phyloP scores from a whole-genome alignment of 257 asterid species.

The Knoxia roxburghii region DNA sequence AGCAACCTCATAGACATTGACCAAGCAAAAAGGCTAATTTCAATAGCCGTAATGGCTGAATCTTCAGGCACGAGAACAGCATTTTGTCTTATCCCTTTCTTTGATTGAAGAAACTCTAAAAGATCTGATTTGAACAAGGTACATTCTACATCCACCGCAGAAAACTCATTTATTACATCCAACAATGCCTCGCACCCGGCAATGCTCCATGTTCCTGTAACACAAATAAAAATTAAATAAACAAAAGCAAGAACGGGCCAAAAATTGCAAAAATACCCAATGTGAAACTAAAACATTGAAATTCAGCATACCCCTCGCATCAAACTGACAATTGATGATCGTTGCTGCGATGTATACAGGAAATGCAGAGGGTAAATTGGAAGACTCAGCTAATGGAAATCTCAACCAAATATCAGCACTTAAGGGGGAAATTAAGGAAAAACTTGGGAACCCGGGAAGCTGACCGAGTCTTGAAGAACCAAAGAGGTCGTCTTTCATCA shows the following conservation, averaged over 20 bases:
- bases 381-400: constrained; percentile 46
- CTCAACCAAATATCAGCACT: constrained; percentile 84
- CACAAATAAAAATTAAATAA: background rate
- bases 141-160: constrained; percentile 49
- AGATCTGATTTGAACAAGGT: constrained; percentile 45
- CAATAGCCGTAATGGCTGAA: constrained; percentile 33
- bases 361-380: constrained; percentile 28
- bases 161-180: constrained; percentile 59
- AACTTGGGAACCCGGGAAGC: constrained; percentile 22
- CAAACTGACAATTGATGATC: constrained; percentile 52
- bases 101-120: constrained; percentile 44
- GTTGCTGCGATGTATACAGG: constrained; percentile 64
- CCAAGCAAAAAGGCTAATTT: constrained; percentile 47
- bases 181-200: constrained; percentile 55
- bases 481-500: constrained; percentile 32
- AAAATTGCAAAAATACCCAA: constrained; percentile 12
- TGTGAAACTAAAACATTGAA: constrained; percentile 1
- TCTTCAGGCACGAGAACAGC: constrained; percentile 31
- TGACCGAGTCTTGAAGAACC: constrained; percentile 27
- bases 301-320: constrained; percentile 50
- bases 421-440: constrained; percentile 48
- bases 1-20: constrained; percentile 58
- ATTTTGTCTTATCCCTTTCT: constrained; percentile 37
- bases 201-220: constrained; percentile 53
- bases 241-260: background rate